Conservation (phyloP, 371 early-diverging fungal genomes). For the Mortierella sp. region DNA sequence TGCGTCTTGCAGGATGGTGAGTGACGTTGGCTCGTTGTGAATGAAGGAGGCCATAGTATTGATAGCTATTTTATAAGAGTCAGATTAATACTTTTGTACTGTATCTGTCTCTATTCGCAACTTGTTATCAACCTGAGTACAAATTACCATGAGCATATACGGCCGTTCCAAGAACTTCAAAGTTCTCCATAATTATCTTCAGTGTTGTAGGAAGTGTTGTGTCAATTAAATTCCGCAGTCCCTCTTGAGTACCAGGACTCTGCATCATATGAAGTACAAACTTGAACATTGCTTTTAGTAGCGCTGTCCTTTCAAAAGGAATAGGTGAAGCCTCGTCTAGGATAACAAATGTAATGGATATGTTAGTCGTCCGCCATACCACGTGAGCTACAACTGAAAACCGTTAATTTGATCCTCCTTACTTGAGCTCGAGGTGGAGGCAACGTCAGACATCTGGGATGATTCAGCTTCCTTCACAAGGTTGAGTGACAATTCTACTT, state of each 20-base stretch:
- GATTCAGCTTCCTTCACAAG: constrained; percentile 39
- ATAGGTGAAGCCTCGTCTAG: constrained; percentile 37
- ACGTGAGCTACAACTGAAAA: background rate
- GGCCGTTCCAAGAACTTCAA: constrained; percentile 80
- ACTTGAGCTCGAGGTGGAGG: constrained; percentile 25
- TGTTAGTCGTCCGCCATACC: background rate
- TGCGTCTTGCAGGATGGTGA: constrained; percentile 92
- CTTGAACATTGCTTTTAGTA: constrained; percentile 90
- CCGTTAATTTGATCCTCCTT: background rate
- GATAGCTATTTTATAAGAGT: constrained; percentile 65
- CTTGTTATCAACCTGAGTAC: background rate
- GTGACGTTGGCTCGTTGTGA: constrained; percentile 96
- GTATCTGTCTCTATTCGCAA: background rate
- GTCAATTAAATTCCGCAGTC: constrained; percentile 94
- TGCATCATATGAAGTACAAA: constrained; percentile 95
- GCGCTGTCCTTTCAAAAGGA: constrained; percentile 68
- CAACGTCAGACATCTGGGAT: constrained; percentile 52
- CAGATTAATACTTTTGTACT: background rate
- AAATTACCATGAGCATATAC: constrained; percentile 77
- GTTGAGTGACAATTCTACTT: constrained; percentile 64
- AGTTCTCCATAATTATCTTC: constrained; percentile 76
- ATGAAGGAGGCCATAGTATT: constrained; percentile 95
- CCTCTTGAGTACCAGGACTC: constrained; percentile 87
- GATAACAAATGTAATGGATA: background rate
- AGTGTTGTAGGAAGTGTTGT: constrained; percentile 85